Evolutionary conservation across 331 rosid genomes (phyloP).

Genomic region (Malus hybrid): DNA sequence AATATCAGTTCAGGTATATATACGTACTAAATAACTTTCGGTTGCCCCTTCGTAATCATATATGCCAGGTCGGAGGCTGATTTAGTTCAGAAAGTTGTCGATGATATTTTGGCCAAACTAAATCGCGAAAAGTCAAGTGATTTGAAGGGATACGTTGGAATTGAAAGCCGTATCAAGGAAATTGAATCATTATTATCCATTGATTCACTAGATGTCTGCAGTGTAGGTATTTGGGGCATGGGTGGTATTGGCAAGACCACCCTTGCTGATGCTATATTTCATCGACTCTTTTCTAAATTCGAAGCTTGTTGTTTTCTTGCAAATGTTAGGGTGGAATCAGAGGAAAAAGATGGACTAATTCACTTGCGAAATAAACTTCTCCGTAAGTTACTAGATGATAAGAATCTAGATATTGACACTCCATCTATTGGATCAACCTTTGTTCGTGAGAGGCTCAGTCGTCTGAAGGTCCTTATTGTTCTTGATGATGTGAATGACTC

Average conservation of each 20-base stretch:
- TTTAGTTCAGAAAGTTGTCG: background rate
- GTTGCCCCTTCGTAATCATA: background rate
- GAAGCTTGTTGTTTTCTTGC: background rate
- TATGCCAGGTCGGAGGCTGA: conserved; percentile 12
- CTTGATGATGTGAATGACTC: background rate
- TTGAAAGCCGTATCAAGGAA: no score
- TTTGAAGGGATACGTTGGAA: no score
- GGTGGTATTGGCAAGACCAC: background rate
- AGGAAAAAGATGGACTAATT: background rate
- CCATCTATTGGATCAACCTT: background rate
- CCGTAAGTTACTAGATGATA: background rate
- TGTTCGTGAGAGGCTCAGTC: background rate
- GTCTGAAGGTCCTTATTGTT: background rate
- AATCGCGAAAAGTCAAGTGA: background rate
- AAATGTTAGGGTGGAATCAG: background rate
- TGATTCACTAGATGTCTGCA: background rate
- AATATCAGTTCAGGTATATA: background rate
- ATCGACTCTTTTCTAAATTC: background rate
- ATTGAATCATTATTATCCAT: no score
- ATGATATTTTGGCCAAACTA: background rate
- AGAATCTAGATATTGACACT: background rate
- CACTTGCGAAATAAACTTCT: background rate
- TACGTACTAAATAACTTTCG: background rate
- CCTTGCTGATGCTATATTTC: background rate
- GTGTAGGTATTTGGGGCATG: background rate